Base-by-base conservation (phyloP, 1,284 basidiomycete species). In the Melampsora americana region DNA sequence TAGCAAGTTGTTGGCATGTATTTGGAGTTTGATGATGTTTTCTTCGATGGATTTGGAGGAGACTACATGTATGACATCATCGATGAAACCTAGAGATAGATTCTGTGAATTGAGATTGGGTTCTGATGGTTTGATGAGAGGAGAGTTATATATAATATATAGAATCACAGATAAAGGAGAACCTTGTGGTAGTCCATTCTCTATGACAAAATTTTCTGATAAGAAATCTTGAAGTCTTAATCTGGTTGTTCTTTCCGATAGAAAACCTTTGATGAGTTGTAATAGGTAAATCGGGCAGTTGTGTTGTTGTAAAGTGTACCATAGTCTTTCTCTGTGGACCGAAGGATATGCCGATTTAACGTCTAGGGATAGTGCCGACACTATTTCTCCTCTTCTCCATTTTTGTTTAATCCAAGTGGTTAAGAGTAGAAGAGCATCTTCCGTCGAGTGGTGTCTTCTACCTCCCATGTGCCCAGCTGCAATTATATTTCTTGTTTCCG, bases 81-180 rank as follows among this genome's bases (percentile, higher is more conserved):
- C 68, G 14, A 69, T 69, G 28, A 61, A 69, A 2, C 68, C 68
- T 7, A 69, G 20, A 4, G 68, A 59, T 2, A 62, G n/a, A 5
- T 5, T 42, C 42, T n/a, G 69, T 23, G 35, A 39, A 7, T 5
- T 18, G 32, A 30, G 32, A n/a, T 35, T 14, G 62, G 69, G n/a
- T 61, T 32, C 12, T n/a, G 16, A 11, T 20, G 26, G 35, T 70
- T 70, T 26, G 60, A 70, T n/a, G 39, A 18, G 14, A n/a, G n/a
- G n/a, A n/a, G n/a, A n/a, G n/a, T n/a, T n/a, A n/a, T n/a, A n/a
- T n/a, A n/a, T n/a, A n/a, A 70, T 60, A 23, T 70, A 70, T 7
- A 70, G 56, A 23, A 61, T 70, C 9, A 61, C 56, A 2, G 69
- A 70, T 1, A 61, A 30, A 11, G 69, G 69, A 44, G 53, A 70